These are phyloP conservation scores for Herpotrichia juniperi DNA, from an alignment of 2,329 filamentous ascomycete genomes.

Conservation along the genomic window DNA sequence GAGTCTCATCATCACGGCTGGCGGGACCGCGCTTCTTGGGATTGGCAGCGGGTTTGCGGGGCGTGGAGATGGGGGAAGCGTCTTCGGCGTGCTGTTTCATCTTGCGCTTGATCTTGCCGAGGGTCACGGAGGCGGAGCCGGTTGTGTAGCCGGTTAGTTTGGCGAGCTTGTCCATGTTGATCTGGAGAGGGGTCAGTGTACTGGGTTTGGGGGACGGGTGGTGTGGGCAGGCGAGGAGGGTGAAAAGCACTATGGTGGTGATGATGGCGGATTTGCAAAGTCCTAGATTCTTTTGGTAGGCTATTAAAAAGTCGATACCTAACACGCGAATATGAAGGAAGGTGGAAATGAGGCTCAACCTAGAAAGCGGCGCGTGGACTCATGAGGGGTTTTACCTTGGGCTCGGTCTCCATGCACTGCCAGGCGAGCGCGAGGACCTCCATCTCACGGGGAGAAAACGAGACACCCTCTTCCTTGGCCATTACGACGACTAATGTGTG, in stretches of 20 bases:
- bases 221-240: background rate
- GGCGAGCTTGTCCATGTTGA: conserved; percentile 27
- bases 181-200: conserved; percentile 20
- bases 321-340: too few species aligned
- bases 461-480: conserved; percentile 11
- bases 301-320: too few species aligned
- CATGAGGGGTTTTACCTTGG: conserved; percentile 30
- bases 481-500: conserved; percentile 14
- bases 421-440: conserved; percentile 39
- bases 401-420: conserved; percentile 41
- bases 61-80: conserved; percentile 9
- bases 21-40: conserved; percentile 20
- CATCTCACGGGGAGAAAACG: conserved; percentile 32
- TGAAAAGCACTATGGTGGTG: background rate
- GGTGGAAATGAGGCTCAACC: too few species aligned
- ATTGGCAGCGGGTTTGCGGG: conserved; percentile 21
- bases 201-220: conserved; percentile 6
- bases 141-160: conserved; percentile 32
- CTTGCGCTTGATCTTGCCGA: conserved; percentile 41
- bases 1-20: background rate
- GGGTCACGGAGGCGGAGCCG: conserved; percentile 30
- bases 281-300: too few species aligned
- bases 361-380: background rate
- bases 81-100: conserved; percentile 25
- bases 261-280: too few species aligned